A percentile compares a stretch with the other conserved stretches of the same genome.
These are phyloP conservation scores for Aspergillus ochraceoroseus DNA, from an alignment of 2,329 filamentous ascomycete genomes.

Conservation along the genomic window DNA sequence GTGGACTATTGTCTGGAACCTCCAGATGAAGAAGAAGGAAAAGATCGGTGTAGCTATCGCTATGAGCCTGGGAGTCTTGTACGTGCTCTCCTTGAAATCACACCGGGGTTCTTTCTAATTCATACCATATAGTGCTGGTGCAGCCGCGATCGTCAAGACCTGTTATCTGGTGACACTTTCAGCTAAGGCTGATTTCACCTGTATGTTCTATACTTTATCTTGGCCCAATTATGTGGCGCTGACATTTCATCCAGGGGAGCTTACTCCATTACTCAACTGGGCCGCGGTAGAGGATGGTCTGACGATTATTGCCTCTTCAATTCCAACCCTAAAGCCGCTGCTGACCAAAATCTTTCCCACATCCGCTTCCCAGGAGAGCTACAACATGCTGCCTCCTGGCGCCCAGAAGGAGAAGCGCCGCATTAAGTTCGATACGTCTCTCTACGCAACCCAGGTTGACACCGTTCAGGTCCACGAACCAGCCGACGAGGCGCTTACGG, in stretches of 20 bases:
- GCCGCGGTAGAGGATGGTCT: conserved; percentile 7
- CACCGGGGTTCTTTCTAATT: not conserved
- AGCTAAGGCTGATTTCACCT: conserved; percentile 8
- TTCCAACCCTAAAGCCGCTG: conserved; percentile 7
- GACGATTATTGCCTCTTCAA: conserved; percentile 4
- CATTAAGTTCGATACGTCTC: conserved; percentile 7
- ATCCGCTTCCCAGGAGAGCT: conserved; percentile 6
- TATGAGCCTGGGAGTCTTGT: conserved; percentile 11
- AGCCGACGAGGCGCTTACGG: not conserved
- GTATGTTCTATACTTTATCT: not conserved
- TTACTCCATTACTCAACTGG: conserved; percentile 11
- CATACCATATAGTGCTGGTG: conserved; percentile 2
- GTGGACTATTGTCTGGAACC: conserved; percentile 9
- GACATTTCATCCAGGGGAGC: conserved; percentile 4
- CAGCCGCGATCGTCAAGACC: conserved; percentile 12
- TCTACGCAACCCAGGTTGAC: conserved; percentile 9
- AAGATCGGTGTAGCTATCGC: conserved; percentile 9
- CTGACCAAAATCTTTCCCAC: conserved; percentile 2
- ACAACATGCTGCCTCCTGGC: conserved; percentile 9
- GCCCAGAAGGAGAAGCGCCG: not conserved
- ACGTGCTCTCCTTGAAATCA: not conserved
- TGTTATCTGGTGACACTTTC: conserved; percentile 8
- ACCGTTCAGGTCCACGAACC: not conserved
- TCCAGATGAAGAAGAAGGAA: conserved; percentile 13
- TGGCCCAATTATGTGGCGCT: not conserved